A percentile compares a stretch with the other conserved stretches of the same genome.
Conservation (phyloP, 257 asterid species). For the Fraxinus anomala region DNA sequence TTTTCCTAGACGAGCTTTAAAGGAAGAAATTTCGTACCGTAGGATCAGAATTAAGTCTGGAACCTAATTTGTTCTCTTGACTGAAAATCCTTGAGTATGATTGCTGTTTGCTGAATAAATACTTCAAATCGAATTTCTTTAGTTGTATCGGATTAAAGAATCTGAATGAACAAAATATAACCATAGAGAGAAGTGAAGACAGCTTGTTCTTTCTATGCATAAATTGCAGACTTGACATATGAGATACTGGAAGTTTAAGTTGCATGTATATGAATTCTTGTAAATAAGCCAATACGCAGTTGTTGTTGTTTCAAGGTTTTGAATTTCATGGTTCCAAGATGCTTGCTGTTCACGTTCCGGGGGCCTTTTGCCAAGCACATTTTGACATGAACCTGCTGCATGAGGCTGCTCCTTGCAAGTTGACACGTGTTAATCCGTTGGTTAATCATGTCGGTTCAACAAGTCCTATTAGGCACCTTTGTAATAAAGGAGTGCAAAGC, state of each 20-base stretch:
- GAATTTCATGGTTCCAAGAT: conserved; percentile 46
- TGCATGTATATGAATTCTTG: neutral
- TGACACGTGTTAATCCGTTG: conserved; percentile 37
- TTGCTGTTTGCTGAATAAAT: neutral
- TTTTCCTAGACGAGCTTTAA: neutral
- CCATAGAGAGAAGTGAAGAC: neutral
- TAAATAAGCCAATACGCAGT: neutral
- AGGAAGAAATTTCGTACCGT: conserved; percentile 13
- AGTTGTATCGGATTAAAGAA: neutral
- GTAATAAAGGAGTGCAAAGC: conserved; percentile 43
- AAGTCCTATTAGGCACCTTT: conserved; percentile 32
- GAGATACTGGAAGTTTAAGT: neutral
- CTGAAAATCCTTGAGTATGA: neutral
- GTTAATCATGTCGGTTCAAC: conserved; percentile 32
- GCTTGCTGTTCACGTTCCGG: conserved; percentile 49
- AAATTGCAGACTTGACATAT: neutral
- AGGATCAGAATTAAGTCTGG: neutral
- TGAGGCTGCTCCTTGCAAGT: conserved; percentile 46
- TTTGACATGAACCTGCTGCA: conserved; percentile 44
- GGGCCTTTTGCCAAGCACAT: conserved; percentile 45
- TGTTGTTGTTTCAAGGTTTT: conserved; percentile 33
- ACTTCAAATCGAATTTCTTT: neutral
- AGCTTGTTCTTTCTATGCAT: neutral
- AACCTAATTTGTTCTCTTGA: neutral
- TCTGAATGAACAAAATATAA: conserved; percentile 1